A percentile compares a stretch with the other conserved stretches of the same genome.
Evolutionary conservation across 2,329 filamentous ascomycete species (phyloP).

Genomic region (Pyricularia grisea): DNA sequence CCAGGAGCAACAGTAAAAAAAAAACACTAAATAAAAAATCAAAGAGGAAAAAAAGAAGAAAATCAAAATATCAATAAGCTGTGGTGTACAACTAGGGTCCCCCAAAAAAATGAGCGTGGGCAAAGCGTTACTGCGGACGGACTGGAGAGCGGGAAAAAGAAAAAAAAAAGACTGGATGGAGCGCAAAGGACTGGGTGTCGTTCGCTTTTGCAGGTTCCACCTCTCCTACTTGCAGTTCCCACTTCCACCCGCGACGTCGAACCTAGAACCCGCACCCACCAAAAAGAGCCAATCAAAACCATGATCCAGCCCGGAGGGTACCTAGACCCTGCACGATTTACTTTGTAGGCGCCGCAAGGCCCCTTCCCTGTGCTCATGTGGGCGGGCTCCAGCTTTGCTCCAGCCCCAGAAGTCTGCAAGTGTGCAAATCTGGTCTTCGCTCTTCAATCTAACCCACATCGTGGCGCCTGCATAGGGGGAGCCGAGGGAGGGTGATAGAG

Average conservation of each 20-base stretch:
- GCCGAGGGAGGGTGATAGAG: not conserved
- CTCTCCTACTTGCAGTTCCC: not conserved
- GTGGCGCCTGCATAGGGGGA: not conserved
- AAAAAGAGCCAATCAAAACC: not conserved
- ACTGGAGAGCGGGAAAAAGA: not conserved
- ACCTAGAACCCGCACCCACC: not conserved
- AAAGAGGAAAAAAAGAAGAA: not conserved
- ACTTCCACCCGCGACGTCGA: not conserved
- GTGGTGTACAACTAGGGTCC: not conserved
- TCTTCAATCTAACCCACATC: not conserved
- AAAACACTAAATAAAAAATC: constrained; percentile 24
- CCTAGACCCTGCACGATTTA: not conserved
- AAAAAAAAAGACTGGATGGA: not conserved
- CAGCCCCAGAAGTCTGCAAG: not conserved
- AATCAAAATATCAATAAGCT: constrained; percentile 1
- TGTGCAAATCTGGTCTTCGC: not conserved
- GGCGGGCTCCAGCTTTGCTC: not conserved
- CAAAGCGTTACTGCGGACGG: not conserved
- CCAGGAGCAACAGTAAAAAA: constrained; percentile 30
- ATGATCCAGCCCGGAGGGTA: not conserved
- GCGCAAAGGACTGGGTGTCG: not conserved
- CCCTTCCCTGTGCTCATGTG: not conserved
- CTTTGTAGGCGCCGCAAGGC: not conserved
- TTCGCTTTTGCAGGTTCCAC: not conserved
- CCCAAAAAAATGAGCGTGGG: constrained; percentile 1